These are phyloP conservation scores for Rhynchospora breviuscula DNA, from an alignment of 176 grass and related monocot species.

Conservation along the genomic window DNA sequence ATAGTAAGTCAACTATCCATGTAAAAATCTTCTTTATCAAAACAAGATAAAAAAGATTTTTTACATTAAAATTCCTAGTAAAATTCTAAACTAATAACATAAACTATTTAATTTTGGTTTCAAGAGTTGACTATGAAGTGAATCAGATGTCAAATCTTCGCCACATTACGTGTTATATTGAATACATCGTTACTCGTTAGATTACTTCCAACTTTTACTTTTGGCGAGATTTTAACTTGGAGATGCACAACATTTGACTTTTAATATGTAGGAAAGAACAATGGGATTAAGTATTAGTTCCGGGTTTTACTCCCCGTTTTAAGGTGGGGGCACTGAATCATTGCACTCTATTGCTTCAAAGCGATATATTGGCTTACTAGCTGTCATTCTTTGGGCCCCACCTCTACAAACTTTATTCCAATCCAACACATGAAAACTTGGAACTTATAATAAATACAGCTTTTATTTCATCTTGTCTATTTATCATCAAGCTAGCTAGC, in stretches of 20 bases:
- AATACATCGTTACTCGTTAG: too few relatives aligned
- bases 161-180: too few relatives aligned
- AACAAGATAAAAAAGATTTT: too few relatives aligned
- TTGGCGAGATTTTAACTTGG: background rate
- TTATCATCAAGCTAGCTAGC: background rate
- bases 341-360: conserved; percentile 35
- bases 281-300: background rate
- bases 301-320: conserved; percentile 26
- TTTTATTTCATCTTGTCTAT: background rate
- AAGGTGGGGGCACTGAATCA: conserved; percentile 37
- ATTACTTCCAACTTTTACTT: too few relatives aligned
- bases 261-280: background rate
- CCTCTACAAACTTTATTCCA: background rate
- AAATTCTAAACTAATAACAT: too few relatives aligned
- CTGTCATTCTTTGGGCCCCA: conserved; percentile 2
- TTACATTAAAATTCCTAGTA: too few relatives aligned
- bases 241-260: background rate
- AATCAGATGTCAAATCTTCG: too few relatives aligned
- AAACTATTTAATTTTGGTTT: too few relatives aligned
- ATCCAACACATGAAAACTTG: conserved; percentile 11
- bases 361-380: conserved; percentile 1
- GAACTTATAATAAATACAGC: background rate
- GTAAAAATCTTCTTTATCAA: too few relatives aligned
- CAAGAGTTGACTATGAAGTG: too few relatives aligned
- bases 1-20: too few relatives aligned